Percentiles rank a stretch among this genome's conserved stretches.
phyloP scores from a whole-genome alignment of 768 basidiomycete genomes.

The Mycena belliarum region DNA sequence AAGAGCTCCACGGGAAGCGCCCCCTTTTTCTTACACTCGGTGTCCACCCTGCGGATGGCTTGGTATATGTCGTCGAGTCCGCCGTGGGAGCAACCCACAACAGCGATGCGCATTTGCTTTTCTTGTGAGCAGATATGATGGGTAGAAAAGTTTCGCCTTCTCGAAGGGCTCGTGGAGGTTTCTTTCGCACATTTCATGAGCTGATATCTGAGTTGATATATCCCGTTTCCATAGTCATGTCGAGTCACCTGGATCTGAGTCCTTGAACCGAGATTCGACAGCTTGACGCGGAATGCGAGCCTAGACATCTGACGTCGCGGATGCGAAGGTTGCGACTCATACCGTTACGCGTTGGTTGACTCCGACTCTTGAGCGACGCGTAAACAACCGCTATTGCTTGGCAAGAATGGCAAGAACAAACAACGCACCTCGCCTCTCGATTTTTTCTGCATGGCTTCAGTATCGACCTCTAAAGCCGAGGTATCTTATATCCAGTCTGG shows the following conservation, averaged over 20 bases:
- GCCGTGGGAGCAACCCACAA: constrained; percentile 79
- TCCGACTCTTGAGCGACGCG: no score
- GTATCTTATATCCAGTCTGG: constrained; percentile 73
- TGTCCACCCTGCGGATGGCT: constrained; percentile 50
- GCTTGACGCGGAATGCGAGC: no score
- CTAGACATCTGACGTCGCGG: no score
- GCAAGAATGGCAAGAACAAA: no score
- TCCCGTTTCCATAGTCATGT: neutral
- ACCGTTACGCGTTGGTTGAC: no score
- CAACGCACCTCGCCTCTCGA: neutral
- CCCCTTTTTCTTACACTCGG: constrained; percentile 33
- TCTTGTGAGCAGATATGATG: no score
- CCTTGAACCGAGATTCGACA: no score
- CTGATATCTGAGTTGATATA: neutral
- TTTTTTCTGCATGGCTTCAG: constrained; percentile 31
- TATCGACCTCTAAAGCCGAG: constrained; percentile 73
- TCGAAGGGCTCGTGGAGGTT: neutral
- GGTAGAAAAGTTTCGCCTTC: no score
- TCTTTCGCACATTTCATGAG: no score
- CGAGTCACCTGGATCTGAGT: neutral
- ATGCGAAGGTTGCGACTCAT: no score
- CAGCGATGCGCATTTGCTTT: constrained; percentile 44
- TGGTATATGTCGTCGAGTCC: constrained; percentile 65
- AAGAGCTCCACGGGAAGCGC: constrained; percentile 52
- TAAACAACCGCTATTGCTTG: no score